Conservation (phyloP, 768 basidiomycete genomes). For the Rossbeevera mucosa region DNA sequence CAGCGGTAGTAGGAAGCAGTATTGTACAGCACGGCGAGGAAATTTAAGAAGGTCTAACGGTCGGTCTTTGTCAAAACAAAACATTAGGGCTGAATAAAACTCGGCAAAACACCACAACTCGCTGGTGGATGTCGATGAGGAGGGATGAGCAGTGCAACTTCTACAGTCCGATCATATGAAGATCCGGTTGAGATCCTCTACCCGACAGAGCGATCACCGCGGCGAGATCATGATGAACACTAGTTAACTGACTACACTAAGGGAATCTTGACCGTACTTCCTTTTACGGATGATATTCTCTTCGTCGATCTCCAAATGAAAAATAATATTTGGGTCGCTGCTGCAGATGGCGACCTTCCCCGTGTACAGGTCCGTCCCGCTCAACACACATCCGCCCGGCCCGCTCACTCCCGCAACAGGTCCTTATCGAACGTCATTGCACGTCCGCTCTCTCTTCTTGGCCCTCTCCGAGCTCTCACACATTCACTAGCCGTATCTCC, state of each 20-base stretch:
- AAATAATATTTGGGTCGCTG: slow-evolving; percentile 95
- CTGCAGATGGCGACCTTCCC: slow-evolving; percentile 82
- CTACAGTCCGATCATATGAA: slow-evolving; percentile 24
- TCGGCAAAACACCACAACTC: neutral
- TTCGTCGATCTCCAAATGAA: slow-evolving; percentile 16
- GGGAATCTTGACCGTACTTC: neutral
- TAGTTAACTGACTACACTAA: too few species aligned
- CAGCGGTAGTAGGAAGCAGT: slow-evolving; percentile 9
- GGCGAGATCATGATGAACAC: too few species aligned
- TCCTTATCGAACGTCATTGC: slow-evolving; percentile 56
- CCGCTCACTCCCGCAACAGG: slow-evolving; percentile 32
- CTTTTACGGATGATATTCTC: neutral
- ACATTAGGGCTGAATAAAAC: slow-evolving; percentile 23
- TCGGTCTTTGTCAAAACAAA: slow-evolving; percentile 18
- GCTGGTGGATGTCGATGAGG: neutral
- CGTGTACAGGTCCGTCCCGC: slow-evolving; percentile 59
- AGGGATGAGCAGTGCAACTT: neutral
- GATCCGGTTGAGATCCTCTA: slow-evolving; percentile 28
- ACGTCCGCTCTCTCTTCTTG: slow-evolving; percentile 33
- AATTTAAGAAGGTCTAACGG: too few species aligned
- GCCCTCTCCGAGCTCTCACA: slow-evolving; percentile 29
- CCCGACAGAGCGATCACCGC: slow-evolving; percentile 2
- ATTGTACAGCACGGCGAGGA: too few species aligned
- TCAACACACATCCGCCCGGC: neutral
- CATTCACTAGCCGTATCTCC: slow-evolving; percentile 52